Evolutionary conservation across 805 yeast species (phyloP).

Genomic region (Monosporozyma solicola): DNA sequence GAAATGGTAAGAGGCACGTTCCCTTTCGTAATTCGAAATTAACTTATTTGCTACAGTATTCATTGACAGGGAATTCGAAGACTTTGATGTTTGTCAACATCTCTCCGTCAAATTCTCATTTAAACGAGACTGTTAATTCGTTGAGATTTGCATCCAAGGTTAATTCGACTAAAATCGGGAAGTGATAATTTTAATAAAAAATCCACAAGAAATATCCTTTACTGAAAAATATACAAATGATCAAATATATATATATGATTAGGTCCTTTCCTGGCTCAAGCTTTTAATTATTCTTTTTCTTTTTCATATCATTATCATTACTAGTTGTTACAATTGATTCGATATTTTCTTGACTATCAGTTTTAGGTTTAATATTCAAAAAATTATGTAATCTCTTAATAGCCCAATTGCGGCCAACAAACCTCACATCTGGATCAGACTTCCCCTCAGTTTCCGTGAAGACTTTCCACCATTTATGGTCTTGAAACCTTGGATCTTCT

Average conservation of each 20-base stretch:
- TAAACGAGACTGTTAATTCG: slow-evolving; percentile 74
- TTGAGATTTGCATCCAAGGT: slow-evolving; percentile 84
- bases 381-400: slow-evolving; percentile 54
- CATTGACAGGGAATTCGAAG: slow-evolving; percentile 78
- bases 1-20: slow-evolving; percentile 42
- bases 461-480: slow-evolving; percentile 66
- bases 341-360: not conserved
- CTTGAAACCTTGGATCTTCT: slow-evolving; percentile 63
- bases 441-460: slow-evolving; percentile 58
- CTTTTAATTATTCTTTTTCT: not conserved
- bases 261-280: not conserved
- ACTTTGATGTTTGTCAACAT: slow-evolving; percentile 90
- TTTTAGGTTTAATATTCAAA: slow-evolving; percentile 21
- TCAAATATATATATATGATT: not conserved
- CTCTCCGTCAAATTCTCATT: slow-evolving; percentile 54
- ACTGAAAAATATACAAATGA: not conserved
- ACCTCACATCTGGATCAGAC: slow-evolving; percentile 58
- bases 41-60: slow-evolving; percentile 76
- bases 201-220: not conserved
- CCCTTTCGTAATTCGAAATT: slow-evolving; percentile 94
- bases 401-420: slow-evolving; percentile 80
- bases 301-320: not conserved
- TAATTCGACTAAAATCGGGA: slow-evolving; percentile 40
- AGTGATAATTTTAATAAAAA: not conserved
- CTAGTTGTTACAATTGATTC: not conserved